These are phyloP conservation scores for Nothophoma quercina DNA, from an alignment of 2,329 filamentous ascomycete species.

Conservation along the genomic window DNA sequence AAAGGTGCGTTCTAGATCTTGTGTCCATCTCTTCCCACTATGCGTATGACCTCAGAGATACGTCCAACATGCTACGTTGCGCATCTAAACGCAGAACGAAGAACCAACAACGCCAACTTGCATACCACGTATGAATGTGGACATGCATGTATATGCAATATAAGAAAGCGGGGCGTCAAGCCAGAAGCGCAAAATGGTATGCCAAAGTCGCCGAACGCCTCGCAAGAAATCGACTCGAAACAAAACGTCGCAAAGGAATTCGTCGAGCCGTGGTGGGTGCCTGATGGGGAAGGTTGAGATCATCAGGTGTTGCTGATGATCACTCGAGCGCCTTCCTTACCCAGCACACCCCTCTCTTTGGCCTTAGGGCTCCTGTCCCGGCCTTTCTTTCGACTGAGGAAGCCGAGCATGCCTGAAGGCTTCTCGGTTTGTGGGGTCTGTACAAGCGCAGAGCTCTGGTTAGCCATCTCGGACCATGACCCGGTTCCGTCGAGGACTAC, in stretches of 20 bases:
- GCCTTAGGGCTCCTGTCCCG: constrained; percentile 92
- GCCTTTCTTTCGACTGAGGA: constrained; percentile 88
- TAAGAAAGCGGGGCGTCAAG: constrained; percentile 18
- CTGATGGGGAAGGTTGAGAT: neutral
- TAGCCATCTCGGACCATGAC: constrained; percentile 89
- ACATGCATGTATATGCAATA: constrained; percentile 28
- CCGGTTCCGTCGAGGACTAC: constrained; percentile 89
- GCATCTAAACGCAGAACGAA: constrained; percentile 11
- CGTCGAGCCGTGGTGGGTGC: constrained; percentile 32
- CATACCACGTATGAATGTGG: constrained; percentile 22
- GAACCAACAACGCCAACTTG: constrained; percentile 25
- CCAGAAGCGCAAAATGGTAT: constrained; percentile 28
- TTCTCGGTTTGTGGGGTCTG: constrained; percentile 49
- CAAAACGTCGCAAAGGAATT: constrained; percentile 38
- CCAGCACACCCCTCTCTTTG: constrained; percentile 89
- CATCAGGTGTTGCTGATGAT: constrained; percentile 55
- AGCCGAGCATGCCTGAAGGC: constrained; percentile 86
- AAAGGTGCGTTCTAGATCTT: constrained; percentile 7
- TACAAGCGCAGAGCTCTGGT: constrained; percentile 78
- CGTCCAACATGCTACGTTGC: constrained; percentile 19
- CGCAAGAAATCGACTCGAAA: constrained; percentile 33
- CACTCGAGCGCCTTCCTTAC: constrained; percentile 87
- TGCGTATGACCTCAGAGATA: constrained; percentile 7
- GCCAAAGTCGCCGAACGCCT: constrained; percentile 37
- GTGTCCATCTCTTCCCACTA: constrained; percentile 9